Evolutionary conservation across 2,329 filamentous ascomycete species (phyloP), one percentile per base, ranked within the genome.

Genomic region (Colletotrichum kahawae): DNA sequence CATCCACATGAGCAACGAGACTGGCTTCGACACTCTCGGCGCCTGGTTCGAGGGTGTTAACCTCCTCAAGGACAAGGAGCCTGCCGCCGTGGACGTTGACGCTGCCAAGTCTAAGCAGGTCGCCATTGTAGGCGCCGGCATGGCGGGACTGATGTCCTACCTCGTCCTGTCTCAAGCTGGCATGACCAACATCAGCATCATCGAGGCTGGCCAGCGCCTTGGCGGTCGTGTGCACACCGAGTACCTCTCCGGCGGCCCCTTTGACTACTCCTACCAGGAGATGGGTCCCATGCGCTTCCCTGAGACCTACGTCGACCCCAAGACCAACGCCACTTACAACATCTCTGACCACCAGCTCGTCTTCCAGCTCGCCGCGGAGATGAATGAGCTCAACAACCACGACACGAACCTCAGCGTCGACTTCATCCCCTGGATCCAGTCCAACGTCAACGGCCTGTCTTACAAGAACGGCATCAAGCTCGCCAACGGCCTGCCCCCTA

Each of bases 31-130:
- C 68, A 78, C 81, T 4, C 81, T 81, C 79, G 91, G 92, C 0
- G 90, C 91, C 1, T 93, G 92, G 92, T 93, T 93, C 75, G 90
- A 93, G 79, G 92, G 91, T 16, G 92, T 93, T 21, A 87, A 86
- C 66, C 87, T 91, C 71, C 86, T 93, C 56, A 82, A 90, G 76
- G 84, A 87, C 31, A 91, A 90, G 78, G 84, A 91, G 76, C 86
- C 90, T 18, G 85, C 86, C 62, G 82, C 86, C 9, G 85, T 90
- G 0, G 90, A 91, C 76, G 90, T 89, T 7, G 81, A 85, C 5
- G 82, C 86, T 9, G 88, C 88, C 36, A 93, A 93, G 83, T 84
- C 82, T 76, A 92, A 92, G 81, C 83, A 84, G 60, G 87, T 94
- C 76, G 92, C 88, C 67, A 93, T 94, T 62, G 84, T 93, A 6